These are phyloP conservation scores for Ogataea salicorniae DNA, from an alignment of 805 yeast species.

Conservation along the genomic window DNA sequence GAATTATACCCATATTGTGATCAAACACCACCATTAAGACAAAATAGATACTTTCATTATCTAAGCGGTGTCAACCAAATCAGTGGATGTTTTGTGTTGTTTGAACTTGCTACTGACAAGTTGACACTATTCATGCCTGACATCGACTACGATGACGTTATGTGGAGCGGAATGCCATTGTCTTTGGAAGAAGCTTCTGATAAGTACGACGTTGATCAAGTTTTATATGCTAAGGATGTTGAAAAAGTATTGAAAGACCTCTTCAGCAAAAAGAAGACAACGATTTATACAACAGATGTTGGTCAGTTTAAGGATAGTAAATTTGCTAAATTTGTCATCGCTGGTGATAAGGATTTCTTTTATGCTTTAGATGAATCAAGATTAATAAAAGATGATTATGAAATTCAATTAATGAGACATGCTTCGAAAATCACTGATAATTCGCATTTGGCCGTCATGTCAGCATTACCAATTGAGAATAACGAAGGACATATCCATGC, in stretches of 20 bases:
- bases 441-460: conserved; percentile 88
- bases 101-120: conserved; percentile 45
- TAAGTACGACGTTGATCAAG: conserved; percentile 78
- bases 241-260: conserved; percentile 30
- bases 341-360: conserved; percentile 45
- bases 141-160: conserved; percentile 80
- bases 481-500: conserved; percentile 94
- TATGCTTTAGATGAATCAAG: conserved; percentile 86
- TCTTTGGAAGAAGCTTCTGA: conserved; percentile 56
- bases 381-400: conserved; percentile 77
- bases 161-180: conserved; percentile 95
- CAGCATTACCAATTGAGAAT: conserved; percentile 79
- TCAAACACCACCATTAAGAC: conserved; percentile 73
- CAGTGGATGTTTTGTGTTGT: conserved; percentile 70
- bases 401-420: conserved; percentile 66
- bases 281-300: conserved; percentile 50
- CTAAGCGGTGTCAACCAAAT: conserved; percentile 71
- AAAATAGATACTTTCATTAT: conserved; percentile 86
- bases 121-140: conserved; percentile 76
- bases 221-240: conserved; percentile 55
- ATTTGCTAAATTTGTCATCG: conserved; percentile 34
- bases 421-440: conserved; percentile 85
- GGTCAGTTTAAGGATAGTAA: conserved; percentile 38
- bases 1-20: conserved; percentile 73
- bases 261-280: conserved; percentile 19